Percentiles rank a stretch among this genome's conserved stretches.
Conservation (phyloP, 2,329 filamentous ascomycete species). For the Allantophomopsis lycopodina region DNA sequence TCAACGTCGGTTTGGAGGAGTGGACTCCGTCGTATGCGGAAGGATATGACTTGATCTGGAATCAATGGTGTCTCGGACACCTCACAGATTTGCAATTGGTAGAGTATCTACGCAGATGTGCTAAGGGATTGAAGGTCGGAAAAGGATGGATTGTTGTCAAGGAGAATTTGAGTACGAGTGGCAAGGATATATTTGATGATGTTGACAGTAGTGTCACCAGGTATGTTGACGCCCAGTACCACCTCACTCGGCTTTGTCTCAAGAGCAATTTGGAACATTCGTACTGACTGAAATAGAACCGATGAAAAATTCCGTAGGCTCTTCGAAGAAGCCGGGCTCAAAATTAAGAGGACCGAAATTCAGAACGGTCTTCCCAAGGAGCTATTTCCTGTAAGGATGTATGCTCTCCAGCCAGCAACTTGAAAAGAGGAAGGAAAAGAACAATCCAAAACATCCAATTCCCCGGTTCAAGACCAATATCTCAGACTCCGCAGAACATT, state of each 20-base stretch:
- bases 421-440: too few species aligned
- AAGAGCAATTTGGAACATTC: neutral
- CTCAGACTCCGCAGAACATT: too few species aligned
- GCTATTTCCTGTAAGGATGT: slow-evolving; percentile 64
- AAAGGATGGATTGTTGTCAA: slow-evolving; percentile 55
- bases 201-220: slow-evolving; percentile 65
- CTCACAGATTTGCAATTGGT: slow-evolving; percentile 63
- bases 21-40: slow-evolving; percentile 38
- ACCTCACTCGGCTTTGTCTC: slow-evolving; percentile 1
- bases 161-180: slow-evolving; percentile 56
- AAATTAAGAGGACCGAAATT: slow-evolving; percentile 54
- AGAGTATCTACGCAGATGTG: slow-evolving; percentile 50
- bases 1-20: slow-evolving; percentile 60
- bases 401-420: slow-evolving; percentile 38
- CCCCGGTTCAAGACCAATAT: too few species aligned
- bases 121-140: slow-evolving; percentile 31
- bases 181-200: slow-evolving; percentile 59
- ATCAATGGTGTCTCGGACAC: slow-evolving; percentile 82
- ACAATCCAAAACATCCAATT: too few species aligned
- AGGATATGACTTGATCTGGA: slow-evolving; percentile 73
- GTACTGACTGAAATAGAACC: slow-evolving; percentile 27
- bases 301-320: slow-evolving; percentile 58
- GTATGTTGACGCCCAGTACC: slow-evolving; percentile 19
- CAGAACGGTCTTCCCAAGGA: slow-evolving; percentile 52
- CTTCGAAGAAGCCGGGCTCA: slow-evolving; percentile 56